These are phyloP conservation scores for Umbelopsis sp. DNA, from an alignment of 192 early-diverging fungal genomes.

Conservation along the genomic window DNA sequence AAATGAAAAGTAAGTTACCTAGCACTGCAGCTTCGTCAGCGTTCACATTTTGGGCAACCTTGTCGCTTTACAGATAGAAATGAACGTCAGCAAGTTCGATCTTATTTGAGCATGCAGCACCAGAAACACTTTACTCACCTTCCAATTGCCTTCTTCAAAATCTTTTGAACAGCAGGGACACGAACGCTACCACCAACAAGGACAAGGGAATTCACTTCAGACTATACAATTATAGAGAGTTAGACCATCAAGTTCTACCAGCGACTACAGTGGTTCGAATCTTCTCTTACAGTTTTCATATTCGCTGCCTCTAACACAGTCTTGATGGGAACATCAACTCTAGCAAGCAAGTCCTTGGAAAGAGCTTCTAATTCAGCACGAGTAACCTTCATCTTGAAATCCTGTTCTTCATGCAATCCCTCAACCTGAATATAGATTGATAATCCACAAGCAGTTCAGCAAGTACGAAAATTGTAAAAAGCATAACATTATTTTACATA, in stretches of 20 bases:
- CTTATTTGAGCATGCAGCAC: no score
- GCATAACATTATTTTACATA: constrained; percentile 31
- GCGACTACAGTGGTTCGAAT: no score
- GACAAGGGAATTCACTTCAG: constrained; percentile 83
- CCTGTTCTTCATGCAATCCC: constrained; percentile 80
- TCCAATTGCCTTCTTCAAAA: constrained; percentile 69
- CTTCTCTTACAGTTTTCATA: constrained; percentile 52
- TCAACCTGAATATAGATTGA: constrained; percentile 63
- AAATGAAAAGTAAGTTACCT: constrained; percentile 33
- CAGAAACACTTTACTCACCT: constrained; percentile 40
- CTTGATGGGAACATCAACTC: constrained; percentile 76
- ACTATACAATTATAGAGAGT: constrained; percentile 23
- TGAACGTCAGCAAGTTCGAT: no score
- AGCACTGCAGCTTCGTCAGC: constrained; percentile 94
- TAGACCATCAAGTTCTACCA: neutral
- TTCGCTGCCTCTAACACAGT: constrained; percentile 68
- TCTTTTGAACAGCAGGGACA: constrained; percentile 81
- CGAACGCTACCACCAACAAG: constrained; percentile 93
- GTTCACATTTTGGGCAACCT: constrained; percentile 94
- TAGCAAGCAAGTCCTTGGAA: constrained; percentile 61
- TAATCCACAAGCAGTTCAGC: neutral
- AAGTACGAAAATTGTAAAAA: no score
- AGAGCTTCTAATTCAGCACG: constrained; percentile 78
- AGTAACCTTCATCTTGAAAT: constrained; percentile 80
- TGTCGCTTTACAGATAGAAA: constrained; percentile 40